phyloP scores from a whole-genome alignment of 768 basidiomycete species.

The Daedaleopsis sinensis region DNA sequence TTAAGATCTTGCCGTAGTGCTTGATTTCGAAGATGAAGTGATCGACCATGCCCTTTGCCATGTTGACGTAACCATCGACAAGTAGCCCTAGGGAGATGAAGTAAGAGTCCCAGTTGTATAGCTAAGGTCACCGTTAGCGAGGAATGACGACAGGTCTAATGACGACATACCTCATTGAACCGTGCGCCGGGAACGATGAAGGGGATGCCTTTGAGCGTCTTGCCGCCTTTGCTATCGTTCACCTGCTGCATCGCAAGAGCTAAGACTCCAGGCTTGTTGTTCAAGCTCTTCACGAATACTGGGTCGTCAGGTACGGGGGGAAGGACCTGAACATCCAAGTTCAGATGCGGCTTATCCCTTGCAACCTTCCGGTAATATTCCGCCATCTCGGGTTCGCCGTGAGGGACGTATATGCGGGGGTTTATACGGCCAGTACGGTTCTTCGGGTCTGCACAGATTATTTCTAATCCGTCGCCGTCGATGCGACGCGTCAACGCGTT shows the following conservation, averaged over 20 bases:
- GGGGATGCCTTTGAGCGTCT: conserved; percentile 88
- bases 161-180: conserved; percentile 75
- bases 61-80: conserved; percentile 89
- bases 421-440: conserved; percentile 90
- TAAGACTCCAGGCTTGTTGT: conserved; percentile 91
- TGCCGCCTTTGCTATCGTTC: conserved; percentile 76
- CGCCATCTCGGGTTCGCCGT: conserved; percentile 91
- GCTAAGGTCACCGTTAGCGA: conserved; percentile 41
- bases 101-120: conserved; percentile 96
- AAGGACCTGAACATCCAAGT: conserved; percentile 89
- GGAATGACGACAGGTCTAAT: background rate
- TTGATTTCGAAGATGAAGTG: conserved; percentile 99
- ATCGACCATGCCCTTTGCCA: conserved; percentile 98
- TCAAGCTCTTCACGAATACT: conserved; percentile 86
- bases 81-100: conserved; percentile 93
- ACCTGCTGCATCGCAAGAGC: conserved; percentile 96
- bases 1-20: conserved; percentile 95
- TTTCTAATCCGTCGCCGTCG: conserved; percentile 95
- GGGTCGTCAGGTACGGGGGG: conserved; percentile 89
- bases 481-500: conserved; percentile 95
- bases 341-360: conserved; percentile 89
- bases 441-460: conserved; percentile 97
- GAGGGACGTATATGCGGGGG: conserved; percentile 93
- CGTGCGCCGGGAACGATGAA: conserved; percentile 97
- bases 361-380: conserved; percentile 95